phyloP scores from a whole-genome alignment of 768 basidiomycete species.

The Suillus placidus region DNA sequence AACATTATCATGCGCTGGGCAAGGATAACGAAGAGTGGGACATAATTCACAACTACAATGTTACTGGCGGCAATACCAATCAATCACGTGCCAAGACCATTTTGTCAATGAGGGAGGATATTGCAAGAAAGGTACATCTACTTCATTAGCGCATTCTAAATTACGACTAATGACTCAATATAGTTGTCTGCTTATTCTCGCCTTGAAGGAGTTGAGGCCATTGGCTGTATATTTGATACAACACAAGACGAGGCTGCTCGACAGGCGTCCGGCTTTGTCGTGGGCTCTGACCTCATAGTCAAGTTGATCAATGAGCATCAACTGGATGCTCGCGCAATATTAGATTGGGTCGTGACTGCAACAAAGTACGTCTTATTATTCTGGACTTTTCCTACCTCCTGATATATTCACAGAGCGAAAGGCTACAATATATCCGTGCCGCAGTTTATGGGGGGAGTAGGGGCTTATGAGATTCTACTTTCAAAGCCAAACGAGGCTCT shows the following conservation, averaged over 20 bases:
- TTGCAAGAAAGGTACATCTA: conserved; percentile 3
- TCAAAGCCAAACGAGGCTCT: no score
- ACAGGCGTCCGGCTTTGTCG: no score
- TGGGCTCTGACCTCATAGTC: background rate
- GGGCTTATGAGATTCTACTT: no score
- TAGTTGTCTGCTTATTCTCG: background rate
- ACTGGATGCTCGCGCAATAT: background rate
- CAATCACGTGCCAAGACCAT: background rate
- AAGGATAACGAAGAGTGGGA: no score
- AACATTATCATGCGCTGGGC: background rate
- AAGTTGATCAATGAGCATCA: conserved; percentile 1
- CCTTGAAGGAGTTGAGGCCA: no score
- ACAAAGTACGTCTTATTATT: no score
- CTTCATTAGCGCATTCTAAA: background rate
- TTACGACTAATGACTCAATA: background rate
- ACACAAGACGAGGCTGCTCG: no score
- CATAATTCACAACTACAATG: no score
- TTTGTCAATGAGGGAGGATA: conserved; percentile 1
- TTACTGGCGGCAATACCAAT: background rate
- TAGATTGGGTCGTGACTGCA: no score
- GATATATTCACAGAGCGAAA: background rate
- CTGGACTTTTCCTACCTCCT: background rate
- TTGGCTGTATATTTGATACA: no score
- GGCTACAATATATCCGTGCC: no score
- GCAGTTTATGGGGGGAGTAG: no score